Evolutionary conservation across 768 basidiomycete species (phyloP).

Genomic region (Tephrocybe sp.): DNA sequence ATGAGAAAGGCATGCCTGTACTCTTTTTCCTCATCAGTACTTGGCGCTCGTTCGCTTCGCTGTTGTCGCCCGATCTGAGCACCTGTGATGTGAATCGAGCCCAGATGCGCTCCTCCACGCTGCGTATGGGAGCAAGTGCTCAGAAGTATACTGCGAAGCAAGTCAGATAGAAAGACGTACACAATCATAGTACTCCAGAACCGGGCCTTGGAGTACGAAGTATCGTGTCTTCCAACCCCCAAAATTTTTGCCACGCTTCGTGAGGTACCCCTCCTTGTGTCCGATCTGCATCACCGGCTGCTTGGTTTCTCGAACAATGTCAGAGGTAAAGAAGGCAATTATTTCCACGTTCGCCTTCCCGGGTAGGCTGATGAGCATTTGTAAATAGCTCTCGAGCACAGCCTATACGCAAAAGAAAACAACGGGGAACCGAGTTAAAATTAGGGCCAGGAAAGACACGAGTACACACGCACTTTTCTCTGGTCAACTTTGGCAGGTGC

Average conservation of each 20-base stretch:
- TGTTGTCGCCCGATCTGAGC: slow-evolving; percentile 98
- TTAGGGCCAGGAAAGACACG: background rate
- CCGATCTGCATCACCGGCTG: slow-evolving; percentile 78
- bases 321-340: slow-evolving; percentile 90
- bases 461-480: slow-evolving; percentile 66
- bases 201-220: slow-evolving; percentile 89
- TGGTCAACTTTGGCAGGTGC: slow-evolving; percentile 97
- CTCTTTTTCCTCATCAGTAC: slow-evolving; percentile 83
- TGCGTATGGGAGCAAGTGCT: slow-evolving; percentile 29
- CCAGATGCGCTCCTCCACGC: slow-evolving; percentile 91
- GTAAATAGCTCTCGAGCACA: slow-evolving; percentile 83
- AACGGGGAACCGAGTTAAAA: background rate
- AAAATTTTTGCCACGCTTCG: slow-evolving; percentile 96
- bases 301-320: slow-evolving; percentile 75
- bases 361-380: slow-evolving; percentile 77
- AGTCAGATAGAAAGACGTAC: slow-evolving; percentile 50
- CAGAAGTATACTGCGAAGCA: slow-evolving; percentile 8
- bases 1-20: slow-evolving; percentile 98
- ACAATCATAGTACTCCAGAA: slow-evolving; percentile 93
- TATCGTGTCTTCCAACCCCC: slow-evolving; percentile 97
- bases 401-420: slow-evolving; percentile 37
- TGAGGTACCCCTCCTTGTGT: slow-evolving; percentile 93
- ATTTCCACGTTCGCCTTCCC: slow-evolving; percentile 88
- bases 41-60: slow-evolving; percentile 49
- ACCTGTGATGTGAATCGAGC: slow-evolving; percentile 86